Percentiles rank a stretch among this genome's conserved stretches.
Evolutionary conservation across 805 yeast species (phyloP).

Genomic region (Kodamaea laetipori): DNA sequence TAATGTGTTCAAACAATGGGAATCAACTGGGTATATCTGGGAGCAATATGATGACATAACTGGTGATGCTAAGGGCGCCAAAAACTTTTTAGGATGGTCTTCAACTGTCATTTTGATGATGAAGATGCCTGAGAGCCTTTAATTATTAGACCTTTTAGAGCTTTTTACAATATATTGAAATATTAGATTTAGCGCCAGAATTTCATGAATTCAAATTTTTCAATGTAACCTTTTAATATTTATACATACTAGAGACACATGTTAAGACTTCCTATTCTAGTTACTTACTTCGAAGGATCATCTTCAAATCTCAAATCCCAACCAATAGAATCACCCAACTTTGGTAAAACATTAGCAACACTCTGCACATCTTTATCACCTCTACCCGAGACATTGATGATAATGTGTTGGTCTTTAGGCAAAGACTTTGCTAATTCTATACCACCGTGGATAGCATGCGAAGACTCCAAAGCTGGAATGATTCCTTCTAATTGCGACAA

Average conservation of each 20-base stretch:
- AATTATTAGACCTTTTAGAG: no score
- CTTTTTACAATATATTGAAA: conserved; percentile 4
- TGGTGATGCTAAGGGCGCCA: conserved; percentile 79
- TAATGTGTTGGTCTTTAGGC: conserved; percentile 74
- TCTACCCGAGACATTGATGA: conserved; percentile 94
- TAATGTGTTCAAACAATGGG: conserved; percentile 72
- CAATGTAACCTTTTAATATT: background rate
- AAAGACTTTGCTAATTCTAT: conserved; percentile 81
- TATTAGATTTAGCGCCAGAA: no score
- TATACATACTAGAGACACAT: background rate
- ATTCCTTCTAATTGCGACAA: conserved; percentile 95
- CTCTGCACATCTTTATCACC: conserved; percentile 99
- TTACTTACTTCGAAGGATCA: conserved; percentile 42
- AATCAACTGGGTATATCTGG: conserved; percentile 78
- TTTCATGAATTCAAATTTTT: no score
- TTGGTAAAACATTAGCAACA: conserved; percentile 92
- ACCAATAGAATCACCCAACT: conserved; percentile 83
- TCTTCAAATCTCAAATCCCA: conserved; percentile 93
- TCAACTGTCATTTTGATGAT: conserved; percentile 77
- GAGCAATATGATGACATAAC: conserved; percentile 82
- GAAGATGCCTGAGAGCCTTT: conserved; percentile 65
- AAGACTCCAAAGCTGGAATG: conserved; percentile 96
- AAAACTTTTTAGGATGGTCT: conserved; percentile 95
- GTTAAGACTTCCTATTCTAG: background rate
- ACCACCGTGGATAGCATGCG: conserved; percentile 95